Percentiles rank a stretch among this genome's conserved stretches.
phyloP scores from a whole-genome alignment of 805 yeast genomes.

The Dipodascus geniculatus region DNA sequence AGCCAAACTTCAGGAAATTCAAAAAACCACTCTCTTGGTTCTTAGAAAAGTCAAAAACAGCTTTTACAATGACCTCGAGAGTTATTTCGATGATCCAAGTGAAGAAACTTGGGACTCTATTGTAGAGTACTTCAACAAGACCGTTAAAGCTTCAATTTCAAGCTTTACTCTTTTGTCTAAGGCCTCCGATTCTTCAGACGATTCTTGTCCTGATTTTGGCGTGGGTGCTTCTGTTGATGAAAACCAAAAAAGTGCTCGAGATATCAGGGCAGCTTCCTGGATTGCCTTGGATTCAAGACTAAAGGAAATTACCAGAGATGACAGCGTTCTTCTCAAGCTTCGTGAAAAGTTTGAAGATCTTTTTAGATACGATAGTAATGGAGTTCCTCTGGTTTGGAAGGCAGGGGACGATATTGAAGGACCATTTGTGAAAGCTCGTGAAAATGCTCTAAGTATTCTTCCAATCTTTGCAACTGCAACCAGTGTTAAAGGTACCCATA shows the following conservation, averaged over 20 bases:
- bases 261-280: slow-evolving; percentile 54
- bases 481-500: slow-evolving; percentile 35
- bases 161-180: slow-evolving; percentile 22
- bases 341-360: slow-evolving; percentile 72
- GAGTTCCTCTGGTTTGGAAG: slow-evolving; percentile 74
- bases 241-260: slow-evolving; percentile 31
- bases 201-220: slow-evolving; percentile 41
- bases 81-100: slow-evolving; percentile 38
- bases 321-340: slow-evolving; percentile 49
- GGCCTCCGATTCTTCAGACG: background rate
- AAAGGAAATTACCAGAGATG: slow-evolving; percentile 53
- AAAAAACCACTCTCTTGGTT: slow-evolving; percentile 28
- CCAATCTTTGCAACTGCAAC: slow-evolving; percentile 49
- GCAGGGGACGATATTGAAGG: slow-evolving; percentile 61
- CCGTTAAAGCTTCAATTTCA: slow-evolving; percentile 23
- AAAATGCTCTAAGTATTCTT: slow-evolving; percentile 41
- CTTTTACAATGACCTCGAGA: slow-evolving; percentile 34
- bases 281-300: slow-evolving; percentile 42
- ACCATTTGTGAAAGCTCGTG: slow-evolving; percentile 49
- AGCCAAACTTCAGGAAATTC: slow-evolving; percentile 30
- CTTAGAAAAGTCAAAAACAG: slow-evolving; percentile 13
- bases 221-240: slow-evolving; percentile 42
- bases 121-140: slow-evolving; percentile 31
- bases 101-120: slow-evolving; percentile 51
- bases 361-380: slow-evolving; percentile 74